phyloP scores from a whole-genome alignment of 208 protist species.

The Wallacemonas collosoma region DNA sequence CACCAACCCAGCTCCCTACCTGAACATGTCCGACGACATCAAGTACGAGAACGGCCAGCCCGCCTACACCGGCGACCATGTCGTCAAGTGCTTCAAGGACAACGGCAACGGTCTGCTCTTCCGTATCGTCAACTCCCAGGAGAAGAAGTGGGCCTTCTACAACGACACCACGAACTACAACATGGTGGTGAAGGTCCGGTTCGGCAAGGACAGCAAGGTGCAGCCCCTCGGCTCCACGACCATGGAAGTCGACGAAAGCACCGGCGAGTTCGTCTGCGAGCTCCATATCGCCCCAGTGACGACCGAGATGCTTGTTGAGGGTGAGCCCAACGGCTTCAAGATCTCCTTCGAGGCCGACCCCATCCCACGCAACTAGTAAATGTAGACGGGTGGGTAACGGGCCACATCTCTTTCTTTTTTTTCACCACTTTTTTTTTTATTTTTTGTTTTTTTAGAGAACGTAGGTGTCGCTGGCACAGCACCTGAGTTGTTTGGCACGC shows the following conservation, averaged over 20 bases:
- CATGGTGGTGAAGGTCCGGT: slow-evolving; percentile 72
- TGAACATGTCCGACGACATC: slow-evolving; percentile 53
- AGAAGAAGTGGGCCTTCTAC: slow-evolving; percentile 86
- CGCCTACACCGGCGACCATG: slow-evolving; percentile 46
- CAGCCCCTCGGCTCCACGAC: slow-evolving; percentile 47
- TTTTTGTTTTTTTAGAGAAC: too few relatives aligned
- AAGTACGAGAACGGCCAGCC: slow-evolving; percentile 71
- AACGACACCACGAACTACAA: slow-evolving; percentile 83
- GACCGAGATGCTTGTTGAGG: slow-evolving; percentile 43
- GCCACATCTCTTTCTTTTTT: not conserved
- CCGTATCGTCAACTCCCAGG: slow-evolving; percentile 37
- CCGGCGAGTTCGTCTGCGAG: slow-evolving; percentile 66
- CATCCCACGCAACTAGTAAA: slow-evolving; percentile 4
- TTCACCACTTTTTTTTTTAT: not conserved
- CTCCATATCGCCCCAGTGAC: slow-evolving; percentile 50
- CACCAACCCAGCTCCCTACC: not conserved
- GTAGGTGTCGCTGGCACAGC: too few relatives aligned
- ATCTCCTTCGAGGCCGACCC: slow-evolving; percentile 21
- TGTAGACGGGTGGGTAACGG: too few relatives aligned
- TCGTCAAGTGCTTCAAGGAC: slow-evolving; percentile 80
- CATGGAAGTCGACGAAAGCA: slow-evolving; percentile 49
- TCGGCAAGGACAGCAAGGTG: slow-evolving; percentile 68
- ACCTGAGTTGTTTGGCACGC: too few relatives aligned
- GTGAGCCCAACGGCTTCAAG: slow-evolving; percentile 31
- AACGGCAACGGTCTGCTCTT: slow-evolving; percentile 86